Percentiles rank a stretch among this genome's conserved stretches.
phyloP scores from a whole-genome alignment of 176 grass and related monocot genomes.

The Tillandsia leiboldiana region DNA sequence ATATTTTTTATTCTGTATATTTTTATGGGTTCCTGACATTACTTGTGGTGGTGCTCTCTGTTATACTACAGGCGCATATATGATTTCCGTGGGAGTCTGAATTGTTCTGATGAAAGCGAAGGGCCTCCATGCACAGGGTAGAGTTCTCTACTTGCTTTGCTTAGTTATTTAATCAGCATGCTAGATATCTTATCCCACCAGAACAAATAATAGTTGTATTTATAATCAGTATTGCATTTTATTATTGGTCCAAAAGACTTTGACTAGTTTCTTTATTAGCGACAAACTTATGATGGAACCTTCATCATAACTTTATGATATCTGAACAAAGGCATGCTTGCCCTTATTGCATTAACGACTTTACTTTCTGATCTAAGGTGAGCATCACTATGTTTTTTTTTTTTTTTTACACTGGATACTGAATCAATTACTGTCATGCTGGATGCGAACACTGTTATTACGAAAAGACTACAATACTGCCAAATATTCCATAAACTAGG shows the following conservation, averaged over 20 bases:
- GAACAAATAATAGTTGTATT: background rate
- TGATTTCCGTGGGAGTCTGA: slow-evolving; percentile 53
- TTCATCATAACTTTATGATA: background rate
- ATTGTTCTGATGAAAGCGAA: slow-evolving; percentile 76
- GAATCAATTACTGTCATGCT: too few relatives aligned
- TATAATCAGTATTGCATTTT: background rate
- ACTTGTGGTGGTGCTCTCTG: slow-evolving; percentile 8
- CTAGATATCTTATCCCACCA: background rate
- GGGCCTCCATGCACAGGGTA: slow-evolving; percentile 98
- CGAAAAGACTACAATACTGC: too few relatives aligned
- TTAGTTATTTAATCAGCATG: slow-evolving; percentile 3
- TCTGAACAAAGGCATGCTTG: background rate
- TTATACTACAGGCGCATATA: slow-evolving; percentile 64
- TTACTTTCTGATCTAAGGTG: background rate
- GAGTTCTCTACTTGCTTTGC: slow-evolving; percentile 9
- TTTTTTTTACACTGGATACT: too few relatives aligned
- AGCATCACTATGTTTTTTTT: background rate
- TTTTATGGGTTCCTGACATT: background rate
- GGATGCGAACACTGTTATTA: too few relatives aligned
- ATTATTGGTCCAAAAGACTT: too few relatives aligned
- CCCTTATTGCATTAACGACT: background rate
- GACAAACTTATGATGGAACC: too few relatives aligned
- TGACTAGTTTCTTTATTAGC: too few relatives aligned
- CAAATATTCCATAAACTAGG: too few relatives aligned
- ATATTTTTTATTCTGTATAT: background rate